phyloP scores from a whole-genome alignment of 2,329 filamentous ascomycete species.

The Trichophyton equinum region DNA sequence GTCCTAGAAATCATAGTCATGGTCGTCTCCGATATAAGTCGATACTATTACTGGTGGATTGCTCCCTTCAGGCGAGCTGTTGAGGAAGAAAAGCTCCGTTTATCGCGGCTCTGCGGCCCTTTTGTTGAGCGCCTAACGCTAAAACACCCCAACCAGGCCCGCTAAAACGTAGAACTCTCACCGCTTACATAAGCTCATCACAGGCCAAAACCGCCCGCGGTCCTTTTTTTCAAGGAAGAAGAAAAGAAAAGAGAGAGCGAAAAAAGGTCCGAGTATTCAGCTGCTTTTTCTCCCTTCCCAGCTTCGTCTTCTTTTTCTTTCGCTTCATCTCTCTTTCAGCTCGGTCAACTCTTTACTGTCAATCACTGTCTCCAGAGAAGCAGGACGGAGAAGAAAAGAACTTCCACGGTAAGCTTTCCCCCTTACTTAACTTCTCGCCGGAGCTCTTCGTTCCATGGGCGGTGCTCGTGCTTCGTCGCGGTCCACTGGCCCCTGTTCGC shows the following conservation, averaged over 20 bases:
- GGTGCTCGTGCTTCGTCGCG: background rate
- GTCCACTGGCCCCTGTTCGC: slow-evolving; percentile 1
- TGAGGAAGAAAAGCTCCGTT: slow-evolving; percentile 3
- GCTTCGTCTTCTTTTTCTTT: background rate
- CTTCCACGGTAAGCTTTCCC: background rate
- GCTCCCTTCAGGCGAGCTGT: background rate
- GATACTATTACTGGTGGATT: too few relatives aligned
- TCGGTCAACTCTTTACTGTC: background rate
- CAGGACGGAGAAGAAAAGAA: background rate
- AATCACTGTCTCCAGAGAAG: background rate
- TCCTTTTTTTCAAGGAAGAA: background rate
- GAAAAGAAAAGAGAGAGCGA: background rate
- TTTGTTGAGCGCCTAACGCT: background rate
- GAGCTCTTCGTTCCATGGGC: background rate
- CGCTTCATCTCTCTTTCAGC: background rate
- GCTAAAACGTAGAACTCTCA: background rate
- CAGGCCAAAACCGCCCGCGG: background rate
- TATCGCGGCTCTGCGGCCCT: background rate
- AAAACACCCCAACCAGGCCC: background rate
- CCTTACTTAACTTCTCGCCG: background rate
- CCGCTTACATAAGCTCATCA: background rate
- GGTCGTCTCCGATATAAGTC: too few relatives aligned
- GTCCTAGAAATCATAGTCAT: too few relatives aligned
- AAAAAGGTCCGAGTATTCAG: background rate
- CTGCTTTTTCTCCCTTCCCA: background rate